These are phyloP conservation scores for Schwanniomyces pseudopolymorphus DNA, from an alignment of 805 yeast species.

Conservation along the genomic window DNA sequence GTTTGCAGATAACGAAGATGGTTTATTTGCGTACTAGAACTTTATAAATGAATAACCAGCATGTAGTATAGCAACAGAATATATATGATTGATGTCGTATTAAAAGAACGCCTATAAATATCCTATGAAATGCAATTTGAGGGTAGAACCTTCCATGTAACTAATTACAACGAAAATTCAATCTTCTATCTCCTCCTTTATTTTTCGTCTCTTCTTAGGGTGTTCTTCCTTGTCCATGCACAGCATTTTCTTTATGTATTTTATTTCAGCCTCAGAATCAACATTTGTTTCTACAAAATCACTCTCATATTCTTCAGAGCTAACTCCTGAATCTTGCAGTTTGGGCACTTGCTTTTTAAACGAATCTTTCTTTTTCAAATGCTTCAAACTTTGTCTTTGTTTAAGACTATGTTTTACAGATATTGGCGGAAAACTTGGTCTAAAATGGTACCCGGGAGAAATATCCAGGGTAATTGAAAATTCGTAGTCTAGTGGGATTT, in stretches of 20 bases:
- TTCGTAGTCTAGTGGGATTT: conserved; percentile 27
- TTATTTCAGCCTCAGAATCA: conserved; percentile 1
- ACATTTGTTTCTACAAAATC: conserved; percentile 10
- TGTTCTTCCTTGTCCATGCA: conserved; percentile 5
- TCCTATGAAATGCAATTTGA: not conserved
- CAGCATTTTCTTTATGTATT: conserved; percentile 9
- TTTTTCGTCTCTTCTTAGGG: conserved; percentile 8
- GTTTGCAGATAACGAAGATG: conserved; percentile 58
- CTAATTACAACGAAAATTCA: not conserved
- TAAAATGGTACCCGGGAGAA: conserved; percentile 26
- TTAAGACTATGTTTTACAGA: conserved; percentile 33
- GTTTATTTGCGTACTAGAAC: conserved; percentile 42
- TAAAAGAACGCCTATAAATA: not conserved
- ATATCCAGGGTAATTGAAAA: conserved; percentile 30
- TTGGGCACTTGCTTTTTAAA: conserved; percentile 8
- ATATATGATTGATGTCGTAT: conserved; percentile 2
- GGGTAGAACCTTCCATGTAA: not conserved
- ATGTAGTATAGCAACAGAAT: not conserved
- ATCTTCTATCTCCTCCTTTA: not conserved
- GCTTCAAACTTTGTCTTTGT: conserved; percentile 14
- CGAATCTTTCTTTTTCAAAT: conserved; percentile 9
- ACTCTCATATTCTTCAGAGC: conserved; percentile 21
- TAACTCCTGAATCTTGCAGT: conserved; percentile 10
- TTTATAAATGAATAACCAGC: not conserved
- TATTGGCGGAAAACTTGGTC: conserved; percentile 37